Base-by-base conservation (phyloP, 768 basidiomycete genomes). In the Exidia glandulosa region DNA sequence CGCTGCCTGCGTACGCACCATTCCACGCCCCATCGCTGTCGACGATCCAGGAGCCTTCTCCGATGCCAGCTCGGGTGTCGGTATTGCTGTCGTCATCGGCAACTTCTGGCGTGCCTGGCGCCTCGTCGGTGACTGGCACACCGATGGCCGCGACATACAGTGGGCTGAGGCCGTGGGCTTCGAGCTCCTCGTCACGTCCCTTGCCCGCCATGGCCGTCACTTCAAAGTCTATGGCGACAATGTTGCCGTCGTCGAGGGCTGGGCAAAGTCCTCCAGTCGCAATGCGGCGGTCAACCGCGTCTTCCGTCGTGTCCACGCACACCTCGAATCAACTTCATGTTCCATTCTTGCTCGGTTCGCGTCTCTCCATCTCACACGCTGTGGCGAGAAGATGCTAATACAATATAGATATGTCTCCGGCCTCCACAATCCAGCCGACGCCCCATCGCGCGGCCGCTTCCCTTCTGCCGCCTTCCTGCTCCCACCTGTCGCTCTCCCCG, bases 131-230 rank as follows among this genome's bases (percentile, higher is more conserved):
- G 69, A 67, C 0, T 78, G 75, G 76, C 55, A 68, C 14, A 50
- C 37, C n/a, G 25, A 56, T 0, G 63, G 68, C 6, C 34, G 70
- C 1, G 75, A 80, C 59, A 81, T 81, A 57, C 66, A 66, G 0
- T 81, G 79, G 78, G 78, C 77, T 0, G 77, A 82, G 62, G 74
- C 73, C 0, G 62, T 79, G 7, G 74, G 75, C 0, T 75, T 81
- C 57, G 69, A 77, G 29, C 63, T 79, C n/a, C 74, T 79, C 34
- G 60, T 73, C 25, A 9, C 2, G 27, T 32, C 60, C 58, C 47
- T 12, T 31, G 29, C 45, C 12, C 7, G 23, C 7, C 23, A 48
- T 25, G 5, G 33, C 2, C 41, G 41, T 5, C 66, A 71, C 54
- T 34, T 69, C 63, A 61, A 57, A 5, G 61, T 74, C 25, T 71